Conservation (phyloP, 305 asterid species). For the Andrographis paniculata region DNA sequence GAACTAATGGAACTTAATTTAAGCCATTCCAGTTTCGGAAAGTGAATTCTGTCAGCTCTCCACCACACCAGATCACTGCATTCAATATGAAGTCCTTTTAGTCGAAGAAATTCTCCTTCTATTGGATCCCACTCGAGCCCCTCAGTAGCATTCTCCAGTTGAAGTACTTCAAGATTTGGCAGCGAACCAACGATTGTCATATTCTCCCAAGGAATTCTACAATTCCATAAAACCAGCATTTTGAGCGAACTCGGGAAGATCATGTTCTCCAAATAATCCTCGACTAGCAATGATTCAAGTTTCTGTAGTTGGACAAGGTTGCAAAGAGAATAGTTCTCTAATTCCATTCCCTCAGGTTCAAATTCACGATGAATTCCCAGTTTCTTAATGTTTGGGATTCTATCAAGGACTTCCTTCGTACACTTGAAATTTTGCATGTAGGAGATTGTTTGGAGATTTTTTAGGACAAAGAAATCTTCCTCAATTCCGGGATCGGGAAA, state of each 20-base stretch:
- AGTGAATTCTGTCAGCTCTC: background rate
- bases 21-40: conserved; percentile 1
- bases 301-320: background rate
- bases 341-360: background rate
- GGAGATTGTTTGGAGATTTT: background rate
- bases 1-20: background rate
- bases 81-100: background rate
- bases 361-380: background rate
- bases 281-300: background rate
- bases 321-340: background rate
- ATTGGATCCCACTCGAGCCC: background rate
- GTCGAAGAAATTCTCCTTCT: conserved; percentile 1
- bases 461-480: background rate
- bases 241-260: background rate
- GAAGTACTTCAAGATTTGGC: conserved; percentile 2
- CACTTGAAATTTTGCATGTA: background rate
- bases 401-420: background rate
- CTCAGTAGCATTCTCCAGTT: background rate
- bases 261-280: too few relatives aligned
- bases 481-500: conserved; percentile 1
- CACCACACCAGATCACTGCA: background rate
- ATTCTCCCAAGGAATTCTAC: background rate
- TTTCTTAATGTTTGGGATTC: background rate
- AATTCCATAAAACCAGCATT: background rate
- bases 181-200: background rate